These are phyloP conservation scores for Termitomyces sp. DNA, from an alignment of 768 basidiomycete species.

Conservation along the genomic window DNA sequence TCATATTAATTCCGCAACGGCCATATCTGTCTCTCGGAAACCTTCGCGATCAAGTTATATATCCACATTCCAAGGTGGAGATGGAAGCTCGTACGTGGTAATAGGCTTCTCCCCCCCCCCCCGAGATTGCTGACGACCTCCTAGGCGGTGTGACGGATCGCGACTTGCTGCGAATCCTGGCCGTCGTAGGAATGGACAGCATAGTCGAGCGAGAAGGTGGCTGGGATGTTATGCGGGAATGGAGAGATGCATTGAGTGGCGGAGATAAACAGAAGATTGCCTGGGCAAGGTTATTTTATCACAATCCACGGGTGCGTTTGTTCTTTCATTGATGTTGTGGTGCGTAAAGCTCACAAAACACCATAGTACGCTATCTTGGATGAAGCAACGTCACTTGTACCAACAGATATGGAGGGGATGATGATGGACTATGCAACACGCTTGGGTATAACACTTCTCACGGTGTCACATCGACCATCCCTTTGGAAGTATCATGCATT, in stretches of 20 bases:
- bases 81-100: conserved; percentile 69
- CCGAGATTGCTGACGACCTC: not conserved
- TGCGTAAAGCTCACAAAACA: not conserved
- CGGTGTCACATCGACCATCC: conserved; percentile 93
- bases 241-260: conserved; percentile 90
- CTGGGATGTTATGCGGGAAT: conserved; percentile 86
- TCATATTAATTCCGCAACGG: conserved; percentile 93
- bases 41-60: conserved; percentile 93
- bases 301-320: conserved; percentile 75
- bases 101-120: not conserved
- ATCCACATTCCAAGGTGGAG: conserved; percentile 79
- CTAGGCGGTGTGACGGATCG: conserved; percentile 70
- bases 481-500: conserved; percentile 90
- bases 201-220: conserved; percentile 96
- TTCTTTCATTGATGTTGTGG: not conserved
- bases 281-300: conserved; percentile 96
- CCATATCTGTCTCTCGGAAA: conserved; percentile 95
- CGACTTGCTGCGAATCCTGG: conserved; percentile 68
- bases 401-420: conserved; percentile 84
- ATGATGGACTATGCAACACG: conserved; percentile 94
- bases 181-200: conserved; percentile 77
- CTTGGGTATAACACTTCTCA: conserved; percentile 88
- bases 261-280: conserved; percentile 98
- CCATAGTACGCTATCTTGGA: conserved; percentile 91
- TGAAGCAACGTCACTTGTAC: conserved; percentile 94